Conservation (phyloP, 208 protist species). For the Acanthamoeba lenticulata region DNA sequence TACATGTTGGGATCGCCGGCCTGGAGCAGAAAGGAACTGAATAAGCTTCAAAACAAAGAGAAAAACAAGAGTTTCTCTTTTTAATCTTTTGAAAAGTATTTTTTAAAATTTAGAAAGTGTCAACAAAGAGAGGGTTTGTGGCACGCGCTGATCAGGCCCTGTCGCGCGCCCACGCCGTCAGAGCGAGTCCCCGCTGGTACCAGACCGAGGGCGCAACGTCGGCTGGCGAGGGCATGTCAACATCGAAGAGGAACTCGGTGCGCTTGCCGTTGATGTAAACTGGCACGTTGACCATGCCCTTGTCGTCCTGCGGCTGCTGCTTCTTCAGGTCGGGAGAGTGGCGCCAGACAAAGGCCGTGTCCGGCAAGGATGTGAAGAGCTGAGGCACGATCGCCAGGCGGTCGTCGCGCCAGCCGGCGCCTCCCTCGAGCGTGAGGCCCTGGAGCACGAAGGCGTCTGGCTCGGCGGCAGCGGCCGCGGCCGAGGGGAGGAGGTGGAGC, state of each 20-base stretch:
- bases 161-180: conserved; percentile 87
- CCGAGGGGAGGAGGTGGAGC: conserved; percentile 82
- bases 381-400: conserved; percentile 16
- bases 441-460: conserved; percentile 6
- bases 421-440: conserved; percentile 54
- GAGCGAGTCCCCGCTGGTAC: conserved; percentile 91
- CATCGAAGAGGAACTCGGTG: conserved; percentile 58
- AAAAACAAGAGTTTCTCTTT: no score
- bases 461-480: not conserved
- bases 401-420: conserved; percentile 42
- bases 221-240: conserved; percentile 22
- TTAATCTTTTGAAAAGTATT: no score
- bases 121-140: no score
- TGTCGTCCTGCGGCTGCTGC: not conserved
- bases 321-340: not conserved
- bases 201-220: conserved; percentile 78
- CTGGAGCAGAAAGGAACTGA: no score
- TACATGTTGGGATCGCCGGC: no score
- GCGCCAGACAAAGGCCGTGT: conserved; percentile 43
- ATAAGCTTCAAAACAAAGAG: no score
- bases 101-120: no score
- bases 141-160: not conserved
- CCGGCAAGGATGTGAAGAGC: conserved; percentile 64
- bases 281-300: not conserved
- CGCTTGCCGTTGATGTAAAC: conserved; percentile 66